Conservation (phyloP, 305 asterid genomes). For the Fraxinus albicans region DNA sequence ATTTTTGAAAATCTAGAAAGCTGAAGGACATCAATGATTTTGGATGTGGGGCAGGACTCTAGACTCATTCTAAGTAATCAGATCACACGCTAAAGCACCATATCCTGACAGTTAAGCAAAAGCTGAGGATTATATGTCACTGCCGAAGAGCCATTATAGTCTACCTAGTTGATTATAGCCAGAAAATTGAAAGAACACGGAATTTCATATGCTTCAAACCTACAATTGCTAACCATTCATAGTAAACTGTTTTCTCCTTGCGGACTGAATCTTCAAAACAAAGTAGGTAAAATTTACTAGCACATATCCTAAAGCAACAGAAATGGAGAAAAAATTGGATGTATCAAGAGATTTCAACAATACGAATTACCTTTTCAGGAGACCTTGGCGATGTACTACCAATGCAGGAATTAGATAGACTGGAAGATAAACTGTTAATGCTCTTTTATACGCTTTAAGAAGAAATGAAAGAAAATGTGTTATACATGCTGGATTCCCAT, state of each 20-base stretch:
- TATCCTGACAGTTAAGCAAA: no score
- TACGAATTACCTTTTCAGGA: constrained; percentile 61
- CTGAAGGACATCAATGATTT: neutral
- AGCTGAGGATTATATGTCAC: no score
- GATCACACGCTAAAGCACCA: no score
- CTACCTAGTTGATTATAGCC: neutral
- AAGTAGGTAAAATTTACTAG: neutral
- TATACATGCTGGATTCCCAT: constrained; percentile 75
- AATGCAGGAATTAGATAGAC: constrained; percentile 90
- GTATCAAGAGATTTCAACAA: constrained; percentile 16
- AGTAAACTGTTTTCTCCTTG: neutral
- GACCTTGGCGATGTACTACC: constrained; percentile 91
- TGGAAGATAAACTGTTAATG: constrained; percentile 92
- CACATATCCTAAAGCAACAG: constrained; percentile 4
- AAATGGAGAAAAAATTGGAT: neutral
- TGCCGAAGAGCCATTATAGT: neutral
- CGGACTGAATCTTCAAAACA: neutral
- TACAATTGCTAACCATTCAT: neutral
- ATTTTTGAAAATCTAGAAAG: neutral
- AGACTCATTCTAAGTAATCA: no score
- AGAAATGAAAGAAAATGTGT: constrained; percentile 79
- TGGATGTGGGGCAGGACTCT: no score
- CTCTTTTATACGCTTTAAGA: constrained; percentile 82
- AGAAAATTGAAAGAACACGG: constrained; percentile 9
- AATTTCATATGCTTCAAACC: neutral